Conservation (phyloP, 345 rosid genomes). For the Citrus cavaleriei region DNA sequence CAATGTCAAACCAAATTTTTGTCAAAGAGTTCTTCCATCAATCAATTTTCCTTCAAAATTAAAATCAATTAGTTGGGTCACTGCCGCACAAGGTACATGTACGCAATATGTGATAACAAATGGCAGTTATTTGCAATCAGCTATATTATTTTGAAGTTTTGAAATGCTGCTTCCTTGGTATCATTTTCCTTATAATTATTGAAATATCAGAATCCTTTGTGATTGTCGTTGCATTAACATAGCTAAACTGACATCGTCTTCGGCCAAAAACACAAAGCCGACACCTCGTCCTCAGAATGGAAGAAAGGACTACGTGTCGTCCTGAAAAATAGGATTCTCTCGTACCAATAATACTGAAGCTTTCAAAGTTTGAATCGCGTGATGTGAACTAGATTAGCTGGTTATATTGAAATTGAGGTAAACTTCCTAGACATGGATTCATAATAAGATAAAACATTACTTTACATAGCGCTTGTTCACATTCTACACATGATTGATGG, state of each 20-base stretch:
- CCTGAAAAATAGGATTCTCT: neutral
- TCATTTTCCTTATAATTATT: neutral
- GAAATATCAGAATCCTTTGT: no score
- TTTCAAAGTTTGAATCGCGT: neutral
- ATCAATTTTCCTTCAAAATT: no score
- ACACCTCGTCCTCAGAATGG: neutral
- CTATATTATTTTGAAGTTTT: neutral
- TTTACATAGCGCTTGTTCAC: constrained; percentile 31
- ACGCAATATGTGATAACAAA: no score
- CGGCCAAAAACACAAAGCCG: no score
- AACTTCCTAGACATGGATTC: constrained; percentile 24
- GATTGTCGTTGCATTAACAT: no score
- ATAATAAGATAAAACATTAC: constrained; percentile 17
- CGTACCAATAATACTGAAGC: neutral
- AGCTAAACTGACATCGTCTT: neutral
- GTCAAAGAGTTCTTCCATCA: no score
- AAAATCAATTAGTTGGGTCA: no score
- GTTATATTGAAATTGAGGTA: neutral
- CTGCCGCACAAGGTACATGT: no score
- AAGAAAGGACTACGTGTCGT: neutral
- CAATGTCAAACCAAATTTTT: no score
- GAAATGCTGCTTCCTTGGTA: neutral
- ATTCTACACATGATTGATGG: constrained; percentile 10
- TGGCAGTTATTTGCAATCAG: neutral
- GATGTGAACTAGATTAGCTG: neutral